phyloP scores from a whole-genome alignment of 139 green algal species.

The Monoraphidium neglectum region DNA sequence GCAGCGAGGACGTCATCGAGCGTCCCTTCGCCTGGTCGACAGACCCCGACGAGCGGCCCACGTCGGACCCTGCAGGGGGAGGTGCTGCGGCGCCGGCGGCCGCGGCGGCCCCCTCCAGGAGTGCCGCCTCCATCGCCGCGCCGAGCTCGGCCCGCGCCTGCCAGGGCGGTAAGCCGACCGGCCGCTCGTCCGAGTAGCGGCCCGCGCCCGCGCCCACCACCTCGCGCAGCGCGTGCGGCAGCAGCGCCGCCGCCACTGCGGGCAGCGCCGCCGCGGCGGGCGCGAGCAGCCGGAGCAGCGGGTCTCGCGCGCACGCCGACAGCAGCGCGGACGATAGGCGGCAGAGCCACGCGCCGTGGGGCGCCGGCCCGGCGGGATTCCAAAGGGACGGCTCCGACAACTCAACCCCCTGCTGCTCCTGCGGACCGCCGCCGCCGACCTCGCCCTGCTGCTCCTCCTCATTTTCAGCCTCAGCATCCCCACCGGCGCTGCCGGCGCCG shows the following conservation, averaged over 20 bases:
- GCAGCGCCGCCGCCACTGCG: slow-evolving; percentile 22
- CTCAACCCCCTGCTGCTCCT: not conserved
- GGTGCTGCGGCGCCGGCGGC: slow-evolving; percentile 6
- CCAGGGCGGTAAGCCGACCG: not conserved
- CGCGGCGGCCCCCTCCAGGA: slow-evolving; percentile 4
- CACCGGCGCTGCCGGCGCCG: slow-evolving; percentile 1
- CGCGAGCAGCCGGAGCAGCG: slow-evolving; percentile 15
- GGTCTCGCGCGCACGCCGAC: slow-evolving; percentile 1
- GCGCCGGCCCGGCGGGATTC: slow-evolving; percentile 32
- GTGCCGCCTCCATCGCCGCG: slow-evolving; percentile 4
- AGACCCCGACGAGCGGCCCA: not conserved
- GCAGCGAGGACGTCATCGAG: too few species aligned
- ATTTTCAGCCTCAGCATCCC: not conserved
- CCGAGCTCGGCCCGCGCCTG: not conserved
- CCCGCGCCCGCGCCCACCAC: slow-evolving; percentile 7
- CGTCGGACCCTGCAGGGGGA: slow-evolving; percentile 12
- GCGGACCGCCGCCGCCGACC: not conserved
- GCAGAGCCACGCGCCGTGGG: slow-evolving; percentile 59
- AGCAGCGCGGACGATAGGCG: slow-evolving; percentile 53
- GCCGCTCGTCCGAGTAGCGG: slow-evolving; percentile 18
- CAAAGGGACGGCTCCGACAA: slow-evolving; percentile 1
- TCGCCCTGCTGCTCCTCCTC: not conserved
- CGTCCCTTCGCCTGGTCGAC: too few species aligned
- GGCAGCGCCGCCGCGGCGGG: slow-evolving; percentile 3
- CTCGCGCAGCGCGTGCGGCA: slow-evolving; percentile 24